Evolutionary conservation across 1,139 yeast species (phyloP).

Genomic region (Suhomyces panamericanus): DNA sequence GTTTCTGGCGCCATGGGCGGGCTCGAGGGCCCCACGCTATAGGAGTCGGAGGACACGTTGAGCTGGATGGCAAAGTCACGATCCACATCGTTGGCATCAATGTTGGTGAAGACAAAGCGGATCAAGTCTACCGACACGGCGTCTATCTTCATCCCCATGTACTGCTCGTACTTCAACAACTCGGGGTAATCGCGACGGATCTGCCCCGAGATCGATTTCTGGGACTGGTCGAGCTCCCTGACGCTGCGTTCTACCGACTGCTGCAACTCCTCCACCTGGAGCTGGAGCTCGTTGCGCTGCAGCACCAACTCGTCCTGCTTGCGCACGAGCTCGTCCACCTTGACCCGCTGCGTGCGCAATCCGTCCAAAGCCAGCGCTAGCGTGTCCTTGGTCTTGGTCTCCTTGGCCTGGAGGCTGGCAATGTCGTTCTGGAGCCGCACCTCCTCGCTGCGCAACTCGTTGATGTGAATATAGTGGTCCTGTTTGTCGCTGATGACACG

Average conservation of each 20-base stretch:
- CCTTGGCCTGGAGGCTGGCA: slow-evolving; percentile 20
- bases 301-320: slow-evolving; percentile 25
- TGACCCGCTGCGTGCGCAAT: slow-evolving; percentile 15
- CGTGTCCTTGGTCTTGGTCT: slow-evolving; percentile 24
- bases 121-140: slow-evolving; percentile 40
- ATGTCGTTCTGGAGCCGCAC: slow-evolving; percentile 27
- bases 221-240: slow-evolving; percentile 21
- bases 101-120: slow-evolving; percentile 41
- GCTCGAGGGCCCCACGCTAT: slow-evolving; percentile 29
- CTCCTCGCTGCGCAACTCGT: slow-evolving; percentile 32
- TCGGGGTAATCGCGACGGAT: slow-evolving; percentile 38
- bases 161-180: slow-evolving; percentile 43
- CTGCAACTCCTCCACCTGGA: slow-evolving; percentile 29
- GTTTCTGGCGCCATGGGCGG: slow-evolving; percentile 34
- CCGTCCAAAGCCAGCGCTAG: slow-evolving; percentile 21
- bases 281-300: slow-evolving; percentile 26
- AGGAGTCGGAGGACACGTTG: slow-evolving; percentile 36
- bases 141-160: slow-evolving; percentile 47
- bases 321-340: slow-evolving; percentile 28
- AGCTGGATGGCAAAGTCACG: slow-evolving; percentile 40
- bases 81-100: slow-evolving; percentile 42
- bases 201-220: slow-evolving; percentile 26
- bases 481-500: slow-evolving; percentile 32
- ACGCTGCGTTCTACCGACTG: slow-evolving; percentile 23
- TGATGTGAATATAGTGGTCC: slow-evolving; percentile 28